These are phyloP conservation scores for Orychophragmus violaceus DNA, from an alignment of 345 rosid species.

Conservation along the genomic window DNA sequence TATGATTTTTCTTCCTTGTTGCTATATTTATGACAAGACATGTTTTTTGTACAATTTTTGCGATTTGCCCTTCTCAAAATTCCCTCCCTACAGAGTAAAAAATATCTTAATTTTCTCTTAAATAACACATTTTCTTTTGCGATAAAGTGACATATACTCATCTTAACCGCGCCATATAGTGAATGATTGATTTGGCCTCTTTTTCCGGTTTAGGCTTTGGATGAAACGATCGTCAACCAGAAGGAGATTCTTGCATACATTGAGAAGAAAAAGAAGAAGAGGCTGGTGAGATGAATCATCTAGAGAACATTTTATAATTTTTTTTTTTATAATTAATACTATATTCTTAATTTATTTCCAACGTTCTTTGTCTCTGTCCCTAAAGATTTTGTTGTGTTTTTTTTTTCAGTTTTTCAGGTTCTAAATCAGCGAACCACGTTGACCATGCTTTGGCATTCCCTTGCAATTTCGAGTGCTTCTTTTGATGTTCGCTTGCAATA, in stretches of 20 bases:
- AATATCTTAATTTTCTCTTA: neutral
- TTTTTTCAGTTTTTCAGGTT: conserved; percentile 20
- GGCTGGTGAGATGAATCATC: conserved; percentile 21
- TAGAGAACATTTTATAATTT: too few species aligned
- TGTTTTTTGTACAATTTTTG: too few species aligned
- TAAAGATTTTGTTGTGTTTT: neutral
- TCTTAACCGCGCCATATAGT: neutral
- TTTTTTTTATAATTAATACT: neutral
- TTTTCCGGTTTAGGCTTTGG: conserved; percentile 40
- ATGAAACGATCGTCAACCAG: conserved; percentile 36
- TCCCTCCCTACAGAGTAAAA: too few species aligned
- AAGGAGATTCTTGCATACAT: conserved; percentile 39
- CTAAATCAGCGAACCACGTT: neutral
- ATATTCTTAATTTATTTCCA: neutral
- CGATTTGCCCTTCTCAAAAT: too few species aligned
- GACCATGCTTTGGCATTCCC: conserved; percentile 1
- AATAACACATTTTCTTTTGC: neutral
- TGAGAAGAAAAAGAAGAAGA: conserved; percentile 45
- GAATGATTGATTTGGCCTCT: neutral
- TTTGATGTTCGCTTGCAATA: neutral
- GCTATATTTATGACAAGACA: too few species aligned
- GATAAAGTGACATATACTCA: neutral
- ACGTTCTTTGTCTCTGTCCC: neutral
- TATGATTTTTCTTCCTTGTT: too few species aligned
- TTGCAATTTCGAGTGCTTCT: neutral